phyloP scores from a whole-genome alignment of 2,329 filamentous ascomycete genomes.

The Ceratocystis diversiconidia region DNA sequence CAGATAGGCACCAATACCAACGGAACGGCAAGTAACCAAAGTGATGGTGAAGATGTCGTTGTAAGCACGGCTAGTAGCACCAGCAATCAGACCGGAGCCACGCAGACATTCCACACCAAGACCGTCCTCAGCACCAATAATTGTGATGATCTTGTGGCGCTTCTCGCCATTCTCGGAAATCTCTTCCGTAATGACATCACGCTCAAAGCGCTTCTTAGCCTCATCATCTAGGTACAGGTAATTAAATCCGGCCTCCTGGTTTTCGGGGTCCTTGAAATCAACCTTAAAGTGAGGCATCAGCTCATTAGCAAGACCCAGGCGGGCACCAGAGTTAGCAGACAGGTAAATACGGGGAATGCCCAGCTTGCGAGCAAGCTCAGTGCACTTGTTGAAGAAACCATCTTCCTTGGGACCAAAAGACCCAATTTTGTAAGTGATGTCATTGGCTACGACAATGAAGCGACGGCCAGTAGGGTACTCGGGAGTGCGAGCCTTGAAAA shows the following conservation, averaged over 20 bases:
- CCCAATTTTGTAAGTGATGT: slow-evolving; percentile 98
- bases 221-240: slow-evolving; percentile 89
- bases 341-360: slow-evolving; percentile 95
- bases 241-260: slow-evolving; percentile 82
- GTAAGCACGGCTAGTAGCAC: slow-evolving; percentile 91
- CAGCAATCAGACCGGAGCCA: slow-evolving; percentile 94
- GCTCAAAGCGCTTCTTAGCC: slow-evolving; percentile 74
- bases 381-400: slow-evolving; percentile 98
- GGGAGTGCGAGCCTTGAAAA: slow-evolving; percentile 84
- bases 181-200: slow-evolving; percentile 62
- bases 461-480: slow-evolving; percentile 87
- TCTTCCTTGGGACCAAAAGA: slow-evolving; percentile 95
- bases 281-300: slow-evolving; percentile 94
- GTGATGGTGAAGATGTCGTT: slow-evolving; percentile 99
- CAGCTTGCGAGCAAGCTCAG: slow-evolving; percentile 81
- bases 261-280: slow-evolving; percentile 76
- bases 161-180: slow-evolving; percentile 76
- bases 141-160: slow-evolving; percentile 83
- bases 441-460: slow-evolving; percentile 95
- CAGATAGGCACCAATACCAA: slow-evolving; percentile 98
- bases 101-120: slow-evolving; percentile 95
- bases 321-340: slow-evolving; percentile 96
- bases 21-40: slow-evolving; percentile 91
- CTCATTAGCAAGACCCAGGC: slow-evolving; percentile 91
- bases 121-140: slow-evolving; percentile 86